Percentiles rank a stretch among this genome's conserved stretches.
These are phyloP conservation scores for Ustanciosporium gigantosporum DNA, from an alignment of 1,284 basidiomycete species.

Conservation along the genomic window DNA sequence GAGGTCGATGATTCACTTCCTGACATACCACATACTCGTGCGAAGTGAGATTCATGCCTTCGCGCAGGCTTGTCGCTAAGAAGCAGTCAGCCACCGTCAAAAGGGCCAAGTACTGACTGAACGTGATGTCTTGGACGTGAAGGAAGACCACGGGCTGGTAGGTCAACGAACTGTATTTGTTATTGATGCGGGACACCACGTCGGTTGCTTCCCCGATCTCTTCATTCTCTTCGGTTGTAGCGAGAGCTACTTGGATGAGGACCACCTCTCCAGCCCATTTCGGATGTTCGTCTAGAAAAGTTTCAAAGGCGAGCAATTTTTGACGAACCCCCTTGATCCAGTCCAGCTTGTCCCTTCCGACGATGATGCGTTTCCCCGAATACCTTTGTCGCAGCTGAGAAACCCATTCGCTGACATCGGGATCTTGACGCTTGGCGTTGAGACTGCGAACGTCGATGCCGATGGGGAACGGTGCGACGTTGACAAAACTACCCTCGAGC, in stretches of 20 bases:
- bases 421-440: slow-evolving; percentile 72
- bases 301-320: slow-evolving; percentile 80
- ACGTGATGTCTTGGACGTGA: slow-evolving; percentile 82
- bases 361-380: slow-evolving; percentile 79
- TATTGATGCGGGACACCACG: slow-evolving; percentile 78
- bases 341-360: slow-evolving; percentile 84
- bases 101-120: slow-evolving; percentile 80
- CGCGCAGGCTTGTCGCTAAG: slow-evolving; percentile 77
- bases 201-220: slow-evolving; percentile 75
- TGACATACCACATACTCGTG: slow-evolving; percentile 77
- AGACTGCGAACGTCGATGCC: slow-evolving; percentile 79
- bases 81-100: slow-evolving; percentile 84
- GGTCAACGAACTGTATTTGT: slow-evolving; percentile 77
- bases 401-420: slow-evolving; percentile 81
- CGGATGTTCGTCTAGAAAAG: slow-evolving; percentile 77
- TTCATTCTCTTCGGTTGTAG: slow-evolving; percentile 78
- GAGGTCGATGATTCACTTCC: slow-evolving; percentile 68
- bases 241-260: slow-evolving; percentile 82
- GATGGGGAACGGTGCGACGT: slow-evolving; percentile 84
- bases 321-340: slow-evolving; percentile 81
- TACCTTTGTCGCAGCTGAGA: slow-evolving; percentile 76
- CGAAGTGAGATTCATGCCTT: slow-evolving; percentile 82
- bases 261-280: slow-evolving; percentile 79
- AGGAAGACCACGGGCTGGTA: slow-evolving; percentile 87
- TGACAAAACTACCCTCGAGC: slow-evolving; percentile 68